Base-by-base conservation (phyloP, 345 rosid genomes). In the Eucalyptus camaldulensis region DNA sequence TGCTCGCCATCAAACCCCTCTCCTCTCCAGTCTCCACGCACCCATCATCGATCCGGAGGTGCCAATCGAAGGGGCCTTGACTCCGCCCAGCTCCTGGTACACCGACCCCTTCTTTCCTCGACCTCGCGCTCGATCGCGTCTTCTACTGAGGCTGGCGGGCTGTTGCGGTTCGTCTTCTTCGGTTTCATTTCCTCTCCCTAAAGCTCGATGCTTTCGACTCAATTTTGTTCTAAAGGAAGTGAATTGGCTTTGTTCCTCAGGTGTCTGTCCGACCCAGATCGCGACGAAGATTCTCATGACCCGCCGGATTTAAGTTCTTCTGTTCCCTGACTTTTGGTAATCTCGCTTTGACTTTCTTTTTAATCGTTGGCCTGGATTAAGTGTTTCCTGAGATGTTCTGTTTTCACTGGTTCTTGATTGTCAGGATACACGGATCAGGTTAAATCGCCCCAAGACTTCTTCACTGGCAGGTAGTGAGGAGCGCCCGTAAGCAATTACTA, bases 81-180 rank as follows among this genome's bases (percentile, higher is more conserved):
- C 99, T 12, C 98, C 97, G 1, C 98, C 98, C 13, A 95, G 95
- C 90, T 95, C 96, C 0, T 96, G 99, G 99, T 94, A 95, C 90
- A 94, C 94, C n/a, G 94, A 96, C 51, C 58, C 91, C 95, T 47
- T 91, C 93, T 6, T 94, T 96, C 76, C 89, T 93, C 88, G 89
- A 25, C 81, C 89, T 93, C 88, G 89, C 91, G 80, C 94, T 97
- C 88, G 92, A 93, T 81, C 94, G 91, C 22, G 93, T 97, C 93
- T 97, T 97, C 94, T 94, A 90, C 90, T 90, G 93, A 91, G 97
- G 97, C 85, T 96, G 99, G 99, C 96, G 94, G 90, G 97, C 94
- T 10, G 96, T 96, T 80, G 40, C 40, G 97, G 98, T 97, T 87
- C 62, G 95, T 92, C 80, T 50, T 53, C 33, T 45, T 22, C 45